Percentiles rank a stretch among this genome's conserved stretches.
Conservation (phyloP, 495 filamentous ascomycete species). For the Penicillium arizonense region DNA sequence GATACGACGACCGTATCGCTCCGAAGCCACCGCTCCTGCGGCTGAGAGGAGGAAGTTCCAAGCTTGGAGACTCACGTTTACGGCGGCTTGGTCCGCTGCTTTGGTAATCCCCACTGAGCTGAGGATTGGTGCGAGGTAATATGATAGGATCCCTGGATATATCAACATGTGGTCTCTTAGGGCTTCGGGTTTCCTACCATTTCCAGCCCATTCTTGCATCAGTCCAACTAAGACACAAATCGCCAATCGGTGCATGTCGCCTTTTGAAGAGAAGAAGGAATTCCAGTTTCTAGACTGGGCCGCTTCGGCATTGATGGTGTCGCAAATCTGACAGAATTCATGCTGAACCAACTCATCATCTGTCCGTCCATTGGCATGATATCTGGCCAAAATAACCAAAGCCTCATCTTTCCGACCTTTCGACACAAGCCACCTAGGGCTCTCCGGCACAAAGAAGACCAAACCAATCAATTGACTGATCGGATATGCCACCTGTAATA, state of each 20-base stretch:
- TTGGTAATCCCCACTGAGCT: slow-evolving; percentile 52
- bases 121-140: slow-evolving; percentile 57
- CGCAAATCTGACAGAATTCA: slow-evolving; percentile 35
- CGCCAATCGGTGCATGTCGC: slow-evolving; percentile 61
- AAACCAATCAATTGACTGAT: slow-evolving; percentile 13
- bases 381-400: slow-evolving; percentile 31
- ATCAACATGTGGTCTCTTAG: background rate
- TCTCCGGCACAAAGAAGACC: slow-evolving; percentile 18
- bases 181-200: slow-evolving; percentile 33
- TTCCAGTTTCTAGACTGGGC: slow-evolving; percentile 21
- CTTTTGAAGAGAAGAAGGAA: slow-evolving; percentile 61
- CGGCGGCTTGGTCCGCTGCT: slow-evolving; percentile 41
- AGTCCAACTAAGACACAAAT: slow-evolving; percentile 57
- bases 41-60: slow-evolving; percentile 29
- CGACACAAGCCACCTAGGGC: slow-evolving; percentile 40
- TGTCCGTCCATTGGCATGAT: slow-evolving; percentile 33
- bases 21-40: slow-evolving; percentile 53
- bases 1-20: slow-evolving; percentile 56
- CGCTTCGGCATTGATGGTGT: slow-evolving; percentile 49
- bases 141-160: slow-evolving; percentile 51
- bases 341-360: slow-evolving; percentile 28
- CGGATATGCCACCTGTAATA: slow-evolving; percentile 20
- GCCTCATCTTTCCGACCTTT: slow-evolving; percentile 38
- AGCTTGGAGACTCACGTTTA: slow-evolving; percentile 23
- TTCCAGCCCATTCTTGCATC: slow-evolving; percentile 65